Base-by-base conservation (phyloP, 2,329 filamentous ascomycete genomes). In the Elsinoe ampelina region DNA sequence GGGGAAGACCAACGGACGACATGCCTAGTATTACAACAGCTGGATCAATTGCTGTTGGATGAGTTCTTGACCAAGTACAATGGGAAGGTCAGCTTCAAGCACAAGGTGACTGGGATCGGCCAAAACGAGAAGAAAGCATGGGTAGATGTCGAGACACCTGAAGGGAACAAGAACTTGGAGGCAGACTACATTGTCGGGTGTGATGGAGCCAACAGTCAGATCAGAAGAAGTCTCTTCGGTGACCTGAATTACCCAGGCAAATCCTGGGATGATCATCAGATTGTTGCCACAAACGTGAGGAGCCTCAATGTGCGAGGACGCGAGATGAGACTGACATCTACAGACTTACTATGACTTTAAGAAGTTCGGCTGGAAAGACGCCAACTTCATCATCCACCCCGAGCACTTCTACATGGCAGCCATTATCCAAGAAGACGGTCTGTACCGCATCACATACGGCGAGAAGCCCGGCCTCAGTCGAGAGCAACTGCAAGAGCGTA, bases 361-460 rank as follows among this genome's bases (percentile, higher is more conserved):
- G 5, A 63, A 64, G 10, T 65, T 71, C 34, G 67, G 65, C 19
- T 75, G 72, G 62, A 63, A 63, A 42, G 69, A 71, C 41, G 70
- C 68, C 10, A 74, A 75, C 41, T 75, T 74, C 62, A 64, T 74
- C 58, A 65, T 72, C 11, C 67, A 72, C 52, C 64, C 65, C 0
- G 57, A 64, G 36, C 57, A 72, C 55, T 72, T 72, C 38, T 59
- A 61, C 13, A 64, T 65, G 61, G 59, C 63, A 17, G 63, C 63
- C 10, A 58, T 61, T 26, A 61, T 65, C 4, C 62, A 64, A 15
- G 60, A 67, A 15, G 61, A 65, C 3, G 68, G 69, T 0, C 55
- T 75, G 15, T 74, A 72, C 68, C 63, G 73, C 15, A 68, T 74
- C 1, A 70, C 68, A 5, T 74, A 73, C 54, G 72, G 73, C 3